Evolutionary conservation across 345 rosid species (phyloP), one percentile per base, ranked within the genome.

Genomic region (Excoecaria agallocha): DNA sequence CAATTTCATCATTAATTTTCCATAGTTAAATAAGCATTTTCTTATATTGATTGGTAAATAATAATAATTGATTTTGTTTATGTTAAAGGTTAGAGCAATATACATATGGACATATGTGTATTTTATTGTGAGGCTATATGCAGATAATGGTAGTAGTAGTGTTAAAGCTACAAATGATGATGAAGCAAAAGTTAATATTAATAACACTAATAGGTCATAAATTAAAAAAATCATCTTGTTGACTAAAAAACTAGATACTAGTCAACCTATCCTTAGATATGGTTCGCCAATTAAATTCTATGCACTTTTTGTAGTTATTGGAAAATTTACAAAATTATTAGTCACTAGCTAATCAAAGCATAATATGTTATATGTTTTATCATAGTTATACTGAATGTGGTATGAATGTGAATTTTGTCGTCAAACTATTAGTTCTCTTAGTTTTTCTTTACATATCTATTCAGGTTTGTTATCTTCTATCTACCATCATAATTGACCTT

Each of bases 91-190:
- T 48, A 78, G 77, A 63, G 81, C 39, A 12, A 68, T 83, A 39
- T 85, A 79, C 57, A 75, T 81, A 54, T 83, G 86, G 88, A 68
- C 85, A 11, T 85, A 85, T 61, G 85, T 76, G 38, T 83, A 81
- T 67, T 41, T 24, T 19, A 57, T 81, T 15, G 77, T 85, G 82
- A 63, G 79, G 54, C 12, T 70, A 41, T 80, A 57, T 8, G 74
- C 80, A 30, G 72, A 64, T 19, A 70, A 60, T 48, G n/a, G 45
- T 56, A 37, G n/a, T 45, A 19, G 54, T 41, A 24, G 13, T 20
- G 15, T 7, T 10, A 9, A 45, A 25, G 17, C 62, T 10, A 58
- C 0, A 8, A 35, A 24, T 58, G 4, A 45, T 13, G 16, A 10
- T 4, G 41, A 38, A 30, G 6, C 46, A 5, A 10, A 62, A 37